Base-by-base conservation (phyloP, 2,329 filamentous ascomycete genomes). In the Phaeosphaeriaceae sp. region DNA sequence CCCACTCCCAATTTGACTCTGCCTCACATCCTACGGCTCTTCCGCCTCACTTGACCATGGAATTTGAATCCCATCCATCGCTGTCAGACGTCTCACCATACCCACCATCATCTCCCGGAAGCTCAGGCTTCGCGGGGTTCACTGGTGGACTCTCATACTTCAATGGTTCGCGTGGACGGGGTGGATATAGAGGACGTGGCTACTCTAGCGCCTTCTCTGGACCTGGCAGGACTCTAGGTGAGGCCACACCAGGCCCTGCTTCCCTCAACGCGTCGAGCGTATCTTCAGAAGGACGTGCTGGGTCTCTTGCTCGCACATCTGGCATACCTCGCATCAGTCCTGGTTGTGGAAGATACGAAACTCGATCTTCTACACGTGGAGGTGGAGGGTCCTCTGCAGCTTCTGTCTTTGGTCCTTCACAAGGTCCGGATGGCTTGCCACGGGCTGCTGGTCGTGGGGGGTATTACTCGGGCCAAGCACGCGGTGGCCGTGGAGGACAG, bases 351-450 rank as follows among this genome's bases (percentile, higher is more conserved):
- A 51, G 56, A 27, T 60, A 58, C 42, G 54, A 54, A 7, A 50
- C 54, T 11, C 53, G 53, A n/a, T 57, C 51, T 2, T 41, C 56
- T 7, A 50, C 56, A 10, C 51, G 53, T 46, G 53, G 48, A 15
- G 56, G 56, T 15, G 51, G 53, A 6, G 24, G 36, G 31, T n/a
- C 15, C 46, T 3, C 10, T 19, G 7, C 10, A 45, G 42, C 19
- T 21, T 22, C 42, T 7, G 42, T 20, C 4, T 45, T 21, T 22
- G 42, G 19, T 21, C 11, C 10, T 17, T 21, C 19, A 17, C 42
- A 20, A 19, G 10, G 19, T 21, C 17, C 17, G 6, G 40, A 20
- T 7, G 17, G 40, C 15, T n/a, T 19, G 19, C 19, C 42, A 11
- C 10, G 7, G 10, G 19, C 42, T 21, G 7, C 42, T 45, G 42